A percentile compares a stretch with the other conserved stretches of the same genome.
Conservation (phyloP, 2,329 filamentous ascomycete species). For the Botryotinia calthae region DNA sequence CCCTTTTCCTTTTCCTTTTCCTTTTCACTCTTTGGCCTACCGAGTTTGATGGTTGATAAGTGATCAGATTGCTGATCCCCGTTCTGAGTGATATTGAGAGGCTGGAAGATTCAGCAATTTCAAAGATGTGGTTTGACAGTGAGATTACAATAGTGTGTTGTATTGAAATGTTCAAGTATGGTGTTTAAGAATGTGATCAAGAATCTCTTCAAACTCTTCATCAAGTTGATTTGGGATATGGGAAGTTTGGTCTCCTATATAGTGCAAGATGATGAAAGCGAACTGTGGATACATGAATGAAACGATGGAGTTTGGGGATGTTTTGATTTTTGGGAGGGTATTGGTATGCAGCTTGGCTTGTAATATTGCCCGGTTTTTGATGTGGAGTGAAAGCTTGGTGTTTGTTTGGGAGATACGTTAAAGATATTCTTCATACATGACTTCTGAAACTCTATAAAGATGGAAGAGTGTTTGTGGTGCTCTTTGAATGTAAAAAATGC, state of each 20-base stretch:
- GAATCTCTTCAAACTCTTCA: neutral
- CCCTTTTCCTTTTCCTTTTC: too few species aligned
- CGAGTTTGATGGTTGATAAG: neutral
- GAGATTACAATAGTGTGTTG: neutral
- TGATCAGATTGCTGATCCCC: neutral
- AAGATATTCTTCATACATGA: neutral
- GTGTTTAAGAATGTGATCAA: neutral
- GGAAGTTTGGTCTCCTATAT: neutral
- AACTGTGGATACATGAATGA: conserved; percentile 7
- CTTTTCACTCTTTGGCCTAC: neutral
- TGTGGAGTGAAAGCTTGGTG: neutral
- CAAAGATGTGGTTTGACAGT: neutral
- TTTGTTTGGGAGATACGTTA: neutral
- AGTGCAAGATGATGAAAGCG: conserved; percentile 2
- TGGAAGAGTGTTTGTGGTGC: neutral
- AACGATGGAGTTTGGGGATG: neutral
- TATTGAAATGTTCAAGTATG: neutral
- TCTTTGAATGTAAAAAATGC: neutral
- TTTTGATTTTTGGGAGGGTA: neutral
- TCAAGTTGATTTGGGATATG: neutral
- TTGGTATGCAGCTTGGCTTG: neutral
- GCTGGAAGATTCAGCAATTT: fast-evolving
- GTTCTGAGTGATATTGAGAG: neutral
- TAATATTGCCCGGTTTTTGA: neutral
- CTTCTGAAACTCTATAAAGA: neutral